A percentile compares a stretch with the other conserved stretches of the same genome.
Evolutionary conservation across 2,329 filamentous ascomycete species (phyloP).

Genomic region (Tetracladium maxilliforme): DNA sequence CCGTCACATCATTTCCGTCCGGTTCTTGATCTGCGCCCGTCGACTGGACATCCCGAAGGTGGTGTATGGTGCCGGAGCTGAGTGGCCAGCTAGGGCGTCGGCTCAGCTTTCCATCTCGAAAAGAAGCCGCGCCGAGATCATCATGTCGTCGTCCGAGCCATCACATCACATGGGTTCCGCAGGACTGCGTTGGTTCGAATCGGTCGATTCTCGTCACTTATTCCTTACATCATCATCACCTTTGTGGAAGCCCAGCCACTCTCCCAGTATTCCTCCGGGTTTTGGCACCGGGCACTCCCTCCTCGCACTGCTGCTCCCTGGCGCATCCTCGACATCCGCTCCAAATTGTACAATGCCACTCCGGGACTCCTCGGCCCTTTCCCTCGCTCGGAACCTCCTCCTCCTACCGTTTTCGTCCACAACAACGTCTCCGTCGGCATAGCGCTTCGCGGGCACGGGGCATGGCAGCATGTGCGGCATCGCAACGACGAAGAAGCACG

Average conservation of each 20-base stretch:
- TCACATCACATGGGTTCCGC: too few relatives aligned
- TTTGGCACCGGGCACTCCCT: conserved; percentile 90
- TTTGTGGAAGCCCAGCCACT: conserved; percentile 52
- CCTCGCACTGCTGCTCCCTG: conserved; percentile 26
- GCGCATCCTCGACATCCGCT: conserved; percentile 16
- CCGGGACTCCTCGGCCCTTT: conserved; percentile 13
- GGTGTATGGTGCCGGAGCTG: too few relatives aligned
- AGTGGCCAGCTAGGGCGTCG: too few relatives aligned
- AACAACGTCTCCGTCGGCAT: conserved; percentile 55
- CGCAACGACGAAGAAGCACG: conserved; percentile 84
- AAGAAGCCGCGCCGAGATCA: too few relatives aligned
- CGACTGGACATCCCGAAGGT: too few relatives aligned
- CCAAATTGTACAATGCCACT: conserved; percentile 11
- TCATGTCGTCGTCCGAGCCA: too few relatives aligned
- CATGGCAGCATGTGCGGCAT: conserved; percentile 86
- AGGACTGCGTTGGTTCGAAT: too few relatives aligned
- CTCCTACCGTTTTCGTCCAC: conserved; percentile 22
- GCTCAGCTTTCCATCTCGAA: too few relatives aligned
- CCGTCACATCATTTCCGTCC: too few relatives aligned
- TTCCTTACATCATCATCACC: conserved; percentile 2
- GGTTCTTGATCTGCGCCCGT: too few relatives aligned
- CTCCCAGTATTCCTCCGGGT: conserved; percentile 63
- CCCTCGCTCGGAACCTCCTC: conserved; percentile 11
- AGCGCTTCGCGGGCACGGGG: conserved; percentile 62
- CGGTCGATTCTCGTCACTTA: too few relatives aligned